Base-by-base conservation (phyloP, 148 eudicot genomes). In the Nepenthes gracilis region DNA sequence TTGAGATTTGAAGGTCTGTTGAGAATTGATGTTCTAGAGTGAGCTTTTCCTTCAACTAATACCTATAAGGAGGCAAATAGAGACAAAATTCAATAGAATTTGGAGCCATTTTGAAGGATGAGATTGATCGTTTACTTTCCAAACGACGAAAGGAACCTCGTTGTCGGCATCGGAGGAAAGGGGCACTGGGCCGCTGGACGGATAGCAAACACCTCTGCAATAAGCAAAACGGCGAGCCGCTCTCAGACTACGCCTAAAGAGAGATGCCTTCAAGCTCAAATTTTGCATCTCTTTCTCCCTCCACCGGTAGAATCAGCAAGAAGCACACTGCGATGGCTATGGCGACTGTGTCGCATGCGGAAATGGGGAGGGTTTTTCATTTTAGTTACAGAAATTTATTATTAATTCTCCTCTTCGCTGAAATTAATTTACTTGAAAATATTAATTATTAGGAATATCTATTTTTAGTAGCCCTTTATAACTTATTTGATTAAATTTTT, bases 11-110 rank as follows among this genome's bases (percentile, higher is more conserved):
- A 43, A 43, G 96, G 93, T 58, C 93, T 72, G 59, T 89, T 77
- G 47, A 89, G 90, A 70, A 89, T 71, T 47, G 89, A 93, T 23
- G 83, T 85, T 66, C 93, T 82, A 58, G 79, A 75, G 32, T 68
- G 60, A 56, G 75, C 68, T 43, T 81, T 76, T 40, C 82, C 96
- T 75, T 89, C 83, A 36, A 83, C 93, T 15, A 85, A 47, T 57
- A 89, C 85, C 85, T 82, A 65, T 34, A 36, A 0, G 47, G 11
- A 52, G 63, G 13, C 35, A 34, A 11, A 34, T 12, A 60, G 60
- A 36, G 15, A 43, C 8, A 11, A 63, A 63, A 64, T 35, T 4
- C 5, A 34, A 4, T 0, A 33, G 7, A 14, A 50, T 33, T 23
- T 23, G 23, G 23, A 23, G 23, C 23, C 23, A 40, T n/a, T n/a